Conservation (phyloP, 2,329 filamentous ascomycete genomes). For the Verticillium longisporum region DNA sequence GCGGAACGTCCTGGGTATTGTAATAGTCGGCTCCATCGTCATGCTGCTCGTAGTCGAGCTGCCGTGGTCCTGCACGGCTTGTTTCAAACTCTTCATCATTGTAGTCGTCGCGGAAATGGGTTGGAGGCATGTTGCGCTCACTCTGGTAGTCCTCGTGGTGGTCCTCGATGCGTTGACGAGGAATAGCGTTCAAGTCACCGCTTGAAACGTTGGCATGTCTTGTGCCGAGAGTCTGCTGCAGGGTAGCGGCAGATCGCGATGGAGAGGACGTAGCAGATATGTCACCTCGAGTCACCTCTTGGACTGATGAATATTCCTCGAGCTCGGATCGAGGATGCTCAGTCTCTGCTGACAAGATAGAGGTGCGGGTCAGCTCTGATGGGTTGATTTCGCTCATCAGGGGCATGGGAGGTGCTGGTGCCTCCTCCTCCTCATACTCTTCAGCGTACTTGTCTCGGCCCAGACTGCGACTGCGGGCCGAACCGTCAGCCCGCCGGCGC, state of each 20-base stretch:
- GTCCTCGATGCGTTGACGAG: constrained; percentile 38
- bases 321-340: constrained; percentile 65
- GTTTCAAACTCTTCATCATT: constrained; percentile 30
- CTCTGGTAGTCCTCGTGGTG: constrained; percentile 32
- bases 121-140: not conserved
- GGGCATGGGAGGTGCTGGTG: constrained; percentile 70
- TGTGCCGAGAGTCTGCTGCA: constrained; percentile 58
- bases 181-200: constrained; percentile 49
- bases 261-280: constrained; percentile 37
- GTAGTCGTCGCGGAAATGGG: constrained; percentile 26
- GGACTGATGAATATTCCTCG: constrained; percentile 53
- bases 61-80: not conserved
- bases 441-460: constrained; percentile 38
- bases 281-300: constrained; percentile 53
- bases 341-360: constrained; percentile 75
- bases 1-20: constrained; percentile 55
- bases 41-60: not conserved
- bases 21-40: constrained; percentile 36
- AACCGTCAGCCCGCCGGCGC: constrained; percentile 43
- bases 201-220: constrained; percentile 60
- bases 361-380: constrained; percentile 82
- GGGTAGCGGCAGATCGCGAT: constrained; percentile 27
- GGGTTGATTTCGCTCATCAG: constrained; percentile 79
- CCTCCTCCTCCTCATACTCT: constrained; percentile 48
- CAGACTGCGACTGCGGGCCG: constrained; percentile 34